Percentiles rank a stretch among this genome's conserved stretches.
Conservation (phyloP, 129 eudicot genomes). For the Flaveria brownii region DNA sequence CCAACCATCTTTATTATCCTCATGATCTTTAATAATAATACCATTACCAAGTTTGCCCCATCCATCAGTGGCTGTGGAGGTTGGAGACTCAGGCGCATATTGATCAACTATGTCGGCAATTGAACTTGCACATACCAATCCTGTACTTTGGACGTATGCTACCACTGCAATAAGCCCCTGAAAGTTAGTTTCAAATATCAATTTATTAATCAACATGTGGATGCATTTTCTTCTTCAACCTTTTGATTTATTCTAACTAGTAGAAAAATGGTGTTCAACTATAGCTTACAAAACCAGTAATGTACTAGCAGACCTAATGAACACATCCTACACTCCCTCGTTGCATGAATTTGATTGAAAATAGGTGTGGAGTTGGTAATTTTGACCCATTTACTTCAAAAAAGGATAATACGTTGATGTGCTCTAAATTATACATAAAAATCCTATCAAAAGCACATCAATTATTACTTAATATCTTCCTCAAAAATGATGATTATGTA, state of each 20-base stretch:
- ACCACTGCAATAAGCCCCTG: constrained; percentile 13
- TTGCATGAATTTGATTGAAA: not conserved
- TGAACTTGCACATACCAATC: constrained; percentile 50
- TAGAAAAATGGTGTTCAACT: not conserved
- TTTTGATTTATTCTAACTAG: constrained; percentile 10
- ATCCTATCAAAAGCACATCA: too few relatives aligned
- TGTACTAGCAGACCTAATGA: constrained; percentile 7
- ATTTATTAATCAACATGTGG: constrained; percentile 16
- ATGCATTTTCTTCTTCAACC: not conserved
- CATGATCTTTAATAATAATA: constrained; percentile 50
- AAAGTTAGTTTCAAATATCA: constrained; percentile 3
- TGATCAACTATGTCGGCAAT: constrained; percentile 48
- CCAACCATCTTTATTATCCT: constrained; percentile 80
- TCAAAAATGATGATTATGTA: too few relatives aligned
- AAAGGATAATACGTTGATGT: too few relatives aligned
- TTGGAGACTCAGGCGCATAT: constrained; percentile 64
- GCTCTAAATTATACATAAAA: too few relatives aligned
- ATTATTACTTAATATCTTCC: too few relatives aligned
- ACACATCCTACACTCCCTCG: not conserved
- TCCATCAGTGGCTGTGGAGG: constrained; percentile 76
- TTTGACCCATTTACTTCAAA: not conserved
- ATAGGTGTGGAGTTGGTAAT: not conserved
- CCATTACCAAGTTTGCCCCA: constrained; percentile 91
- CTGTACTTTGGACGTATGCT: constrained; percentile 38
- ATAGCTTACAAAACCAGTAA: not conserved